A percentile compares a stretch with the other conserved stretches of the same genome.
phyloP scores from a whole-genome alignment of 2,329 filamentous ascomycete species.

The Fusarium armeniacum region DNA sequence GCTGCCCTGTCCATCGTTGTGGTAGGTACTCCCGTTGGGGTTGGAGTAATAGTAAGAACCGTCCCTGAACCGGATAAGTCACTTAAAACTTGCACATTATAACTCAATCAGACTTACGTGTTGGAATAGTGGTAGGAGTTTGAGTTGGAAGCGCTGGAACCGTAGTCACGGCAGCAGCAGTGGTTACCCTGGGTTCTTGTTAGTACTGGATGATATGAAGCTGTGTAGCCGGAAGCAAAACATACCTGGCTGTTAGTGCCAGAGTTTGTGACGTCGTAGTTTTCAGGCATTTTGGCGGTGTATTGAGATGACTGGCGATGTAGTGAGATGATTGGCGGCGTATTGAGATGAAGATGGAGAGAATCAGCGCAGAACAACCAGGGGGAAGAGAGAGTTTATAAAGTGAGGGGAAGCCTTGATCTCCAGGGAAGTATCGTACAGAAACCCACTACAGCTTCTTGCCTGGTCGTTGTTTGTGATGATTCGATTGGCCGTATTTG shows the following conservation, averaged over 20 bases:
- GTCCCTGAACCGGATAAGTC: constrained; percentile 56
- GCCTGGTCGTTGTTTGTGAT: neutral
- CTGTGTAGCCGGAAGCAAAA: constrained; percentile 5
- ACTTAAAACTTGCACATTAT: neutral
- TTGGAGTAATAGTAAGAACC: constrained; percentile 83
- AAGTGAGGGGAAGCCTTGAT: neutral
- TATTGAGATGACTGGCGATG: neutral
- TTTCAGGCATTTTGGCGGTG: constrained; percentile 35
- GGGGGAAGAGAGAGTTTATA: constrained; percentile 1
- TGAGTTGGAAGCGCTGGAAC: constrained; percentile 65
- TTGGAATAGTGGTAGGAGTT: constrained; percentile 80
- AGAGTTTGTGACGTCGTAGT: constrained; percentile 62
- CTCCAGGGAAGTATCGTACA: neutral
- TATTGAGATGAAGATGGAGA: neutral
- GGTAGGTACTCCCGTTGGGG: constrained; percentile 75
- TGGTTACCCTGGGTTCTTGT: constrained; percentile 71
- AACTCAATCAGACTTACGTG: constrained; percentile 56
- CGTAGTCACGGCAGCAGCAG: constrained; percentile 76
- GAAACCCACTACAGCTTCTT: neutral
- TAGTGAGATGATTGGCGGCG: neutral
- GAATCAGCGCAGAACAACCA: neutral
- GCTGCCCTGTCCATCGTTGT: constrained; percentile 71
- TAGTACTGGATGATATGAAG: neutral
- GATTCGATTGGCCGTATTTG: constrained; percentile 16
- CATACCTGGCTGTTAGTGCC: constrained; percentile 75